phyloP scores from a whole-genome alignment of 1,139 yeast species.

The Candida sp. region DNA sequence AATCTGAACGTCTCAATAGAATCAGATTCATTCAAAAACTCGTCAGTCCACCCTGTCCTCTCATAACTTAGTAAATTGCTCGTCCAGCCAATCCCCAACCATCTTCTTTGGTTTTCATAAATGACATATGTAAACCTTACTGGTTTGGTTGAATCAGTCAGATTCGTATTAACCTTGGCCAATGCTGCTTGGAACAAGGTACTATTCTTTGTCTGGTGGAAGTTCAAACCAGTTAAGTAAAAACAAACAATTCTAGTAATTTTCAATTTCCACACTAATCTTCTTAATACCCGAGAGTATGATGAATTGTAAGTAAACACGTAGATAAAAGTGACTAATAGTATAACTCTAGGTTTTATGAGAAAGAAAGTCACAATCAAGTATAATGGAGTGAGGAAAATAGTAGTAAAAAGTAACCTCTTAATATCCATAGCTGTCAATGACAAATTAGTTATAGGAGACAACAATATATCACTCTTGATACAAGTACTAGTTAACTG shows the following conservation, averaged over 20 bases:
- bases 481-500: slow-evolving; percentile 72
- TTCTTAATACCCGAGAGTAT: slow-evolving; percentile 77
- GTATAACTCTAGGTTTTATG: slow-evolving; percentile 66
- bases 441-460: slow-evolving; percentile 71
- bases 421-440: slow-evolving; percentile 77
- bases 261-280: slow-evolving; percentile 80
- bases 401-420: slow-evolving; percentile 75
- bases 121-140: slow-evolving; percentile 87
- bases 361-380: slow-evolving; percentile 64
- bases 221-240: slow-evolving; percentile 84
- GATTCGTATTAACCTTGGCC: slow-evolving; percentile 53
- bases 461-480: slow-evolving; percentile 71
- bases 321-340: slow-evolving; percentile 59
- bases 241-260: slow-evolving; percentile 67
- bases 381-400: slow-evolving; percentile 82
- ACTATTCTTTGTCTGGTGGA: slow-evolving; percentile 52
- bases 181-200: slow-evolving; percentile 53
- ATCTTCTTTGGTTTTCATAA: slow-evolving; percentile 94
- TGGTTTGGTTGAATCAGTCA: slow-evolving; percentile 42
- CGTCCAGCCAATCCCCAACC: slow-evolving; percentile 99
- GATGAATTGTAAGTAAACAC: slow-evolving; percentile 82
- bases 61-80: slow-evolving; percentile 87
- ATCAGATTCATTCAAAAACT: slow-evolving; percentile 81
- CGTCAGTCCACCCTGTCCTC: slow-evolving; percentile 97
- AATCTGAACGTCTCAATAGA: slow-evolving; percentile 74